Percentiles rank a stretch among this genome's conserved stretches.
phyloP scores from a whole-genome alignment of 2,329 filamentous ascomycete genomes.

The Fusarium compactum region DNA sequence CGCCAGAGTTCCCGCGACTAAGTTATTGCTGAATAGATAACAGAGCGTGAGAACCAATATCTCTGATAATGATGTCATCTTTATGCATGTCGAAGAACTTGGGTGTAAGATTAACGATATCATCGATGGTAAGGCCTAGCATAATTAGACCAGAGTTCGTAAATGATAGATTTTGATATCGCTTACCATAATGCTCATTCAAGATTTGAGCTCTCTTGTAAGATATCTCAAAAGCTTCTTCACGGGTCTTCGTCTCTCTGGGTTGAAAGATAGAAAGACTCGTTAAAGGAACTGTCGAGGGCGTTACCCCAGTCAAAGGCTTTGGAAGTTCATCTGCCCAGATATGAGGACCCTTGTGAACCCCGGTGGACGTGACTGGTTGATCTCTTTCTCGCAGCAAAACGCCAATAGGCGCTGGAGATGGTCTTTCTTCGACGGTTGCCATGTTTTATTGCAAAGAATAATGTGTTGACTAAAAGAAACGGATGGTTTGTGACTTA shows the following conservation, averaged over 20 bases:
- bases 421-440: background rate
- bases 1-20: background rate
- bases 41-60: background rate
- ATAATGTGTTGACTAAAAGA: background rate
- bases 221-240: background rate
- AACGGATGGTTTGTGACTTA: background rate
- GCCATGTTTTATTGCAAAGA: background rate
- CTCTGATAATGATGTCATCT: background rate
- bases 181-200: background rate
- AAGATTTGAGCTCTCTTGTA: background rate
- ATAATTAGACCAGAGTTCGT: too few species aligned
- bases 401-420: background rate
- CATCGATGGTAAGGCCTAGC: background rate
- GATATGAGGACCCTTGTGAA: background rate
- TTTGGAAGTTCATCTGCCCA: background rate
- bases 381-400: background rate
- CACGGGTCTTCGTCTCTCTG: background rate
- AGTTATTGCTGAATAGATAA: background rate
- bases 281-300: background rate
- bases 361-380: rapidly evolving
- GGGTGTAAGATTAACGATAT: background rate
- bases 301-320: background rate
- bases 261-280: background rate
- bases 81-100: background rate
- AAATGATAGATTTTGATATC: background rate